Conservation (phyloP, 306 rosid species). For the Coriaria nepalensis region DNA sequence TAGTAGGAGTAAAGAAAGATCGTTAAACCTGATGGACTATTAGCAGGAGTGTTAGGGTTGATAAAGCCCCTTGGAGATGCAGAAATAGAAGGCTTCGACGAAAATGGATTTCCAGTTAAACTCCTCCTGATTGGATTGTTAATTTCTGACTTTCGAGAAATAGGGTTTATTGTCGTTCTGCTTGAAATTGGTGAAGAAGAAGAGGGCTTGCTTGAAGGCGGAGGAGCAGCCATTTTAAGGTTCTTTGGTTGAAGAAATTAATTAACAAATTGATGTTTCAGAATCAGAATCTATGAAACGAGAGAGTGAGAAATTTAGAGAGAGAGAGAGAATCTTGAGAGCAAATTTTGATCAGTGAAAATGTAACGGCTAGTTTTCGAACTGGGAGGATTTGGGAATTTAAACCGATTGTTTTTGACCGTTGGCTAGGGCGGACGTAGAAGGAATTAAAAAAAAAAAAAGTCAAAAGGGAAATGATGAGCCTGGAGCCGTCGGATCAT, state of each 20-base stretch:
- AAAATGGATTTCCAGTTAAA: conserved; percentile 57
- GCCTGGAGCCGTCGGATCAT: conserved; percentile 35
- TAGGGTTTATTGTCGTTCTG: conserved; percentile 22
- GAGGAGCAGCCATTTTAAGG: conserved; percentile 14
- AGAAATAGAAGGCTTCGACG: conserved; percentile 35
- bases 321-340: conserved; percentile 4
- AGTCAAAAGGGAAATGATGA: neutral
- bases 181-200: conserved; percentile 24
- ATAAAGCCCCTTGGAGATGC: conserved; percentile 25
- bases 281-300: conserved; percentile 5
- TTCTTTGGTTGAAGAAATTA: neutral
- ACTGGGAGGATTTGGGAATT: conserved; percentile 1
- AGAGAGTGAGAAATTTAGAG: neutral
- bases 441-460: neutral
- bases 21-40: conserved; percentile 53
- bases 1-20: neutral
- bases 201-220: conserved; percentile 37
- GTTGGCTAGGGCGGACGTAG: conserved; percentile 11
- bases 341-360: conserved; percentile 9
- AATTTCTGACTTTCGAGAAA: conserved; percentile 49
- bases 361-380: conserved; percentile 44
- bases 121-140: conserved; percentile 46
- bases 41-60: conserved; percentile 48
- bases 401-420: conserved; percentile 23
- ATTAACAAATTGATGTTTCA: neutral